Percentiles rank a stretch among this genome's conserved stretches.
Conservation (phyloP, 345 rosid species). For the Lumnitzera littorea region DNA sequence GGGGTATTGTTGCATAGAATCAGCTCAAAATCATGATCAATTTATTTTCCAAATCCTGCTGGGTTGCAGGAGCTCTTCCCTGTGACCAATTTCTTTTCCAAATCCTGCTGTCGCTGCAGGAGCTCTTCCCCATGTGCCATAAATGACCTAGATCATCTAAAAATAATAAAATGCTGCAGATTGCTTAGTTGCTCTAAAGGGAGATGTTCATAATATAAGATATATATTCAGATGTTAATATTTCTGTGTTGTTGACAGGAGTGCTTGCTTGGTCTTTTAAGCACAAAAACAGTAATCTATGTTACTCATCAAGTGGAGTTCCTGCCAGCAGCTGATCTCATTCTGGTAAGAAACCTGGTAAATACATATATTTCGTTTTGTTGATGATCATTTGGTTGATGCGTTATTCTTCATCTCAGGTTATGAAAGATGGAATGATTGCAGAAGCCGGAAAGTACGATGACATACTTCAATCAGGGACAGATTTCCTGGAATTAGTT, state of each 20-base stretch:
- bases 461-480: constrained; percentile 56
- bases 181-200: not conserved
- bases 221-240: not conserved
- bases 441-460: constrained; percentile 64
- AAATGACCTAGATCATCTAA: too few relatives aligned
- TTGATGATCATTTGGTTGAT: too few relatives aligned
- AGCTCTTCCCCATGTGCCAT: too few relatives aligned
- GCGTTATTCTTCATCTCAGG: constrained; percentile 21
- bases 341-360: constrained; percentile 32
- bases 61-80: too few relatives aligned
- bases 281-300: constrained; percentile 45
- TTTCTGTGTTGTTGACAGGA: constrained; percentile 23
- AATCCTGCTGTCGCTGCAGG: too few relatives aligned
- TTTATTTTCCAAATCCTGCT: too few relatives aligned
- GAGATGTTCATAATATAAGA: not conserved
- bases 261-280: constrained; percentile 42
- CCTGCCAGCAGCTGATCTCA: constrained; percentile 51
- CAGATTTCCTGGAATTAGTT: constrained; percentile 72
- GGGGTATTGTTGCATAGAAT: too few relatives aligned
- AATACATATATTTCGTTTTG: too few relatives aligned
- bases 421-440: constrained; percentile 75
- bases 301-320: constrained; percentile 29
- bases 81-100: too few relatives aligned
- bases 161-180: not conserved
- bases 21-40: too few relatives aligned